Base-by-base conservation (phyloP, 768 basidiomycete species). In the Lactifluus subvellereus region DNA sequence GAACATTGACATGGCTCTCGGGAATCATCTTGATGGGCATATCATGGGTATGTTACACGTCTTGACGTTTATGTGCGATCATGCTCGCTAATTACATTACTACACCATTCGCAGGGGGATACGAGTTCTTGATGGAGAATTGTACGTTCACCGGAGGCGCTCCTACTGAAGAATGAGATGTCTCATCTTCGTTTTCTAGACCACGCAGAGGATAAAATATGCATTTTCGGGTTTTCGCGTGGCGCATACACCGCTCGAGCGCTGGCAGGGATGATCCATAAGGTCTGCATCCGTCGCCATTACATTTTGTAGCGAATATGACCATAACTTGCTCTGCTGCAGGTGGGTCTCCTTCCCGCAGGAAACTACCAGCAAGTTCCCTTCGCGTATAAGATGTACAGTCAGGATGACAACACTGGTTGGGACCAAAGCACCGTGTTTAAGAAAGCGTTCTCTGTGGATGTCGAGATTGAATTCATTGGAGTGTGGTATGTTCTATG, bases 121-220 rank as follows among this genome's bases (percentile, higher is more conserved):
- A 90, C 63, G 85, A 86, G 66, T 91, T 90, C 72, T 74, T 90
- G 59, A 89, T 89, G 88, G 81, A 88, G 66, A 87, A 87, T 62
- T 90, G 84, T 83, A 66, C 20, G 80, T 14, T 6, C 11, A 60
- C n/a, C 5, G 2, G 22, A 13, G n/a, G 3, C 20, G 3, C 1
- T 16, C n/a, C 33, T 16, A 7, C 58, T 9, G 42, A 57, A n/a
- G 40, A 22, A 22, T 22, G 22, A 22, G 22, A 22, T 22, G 22
- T 22, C 40, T 60, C 45, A 49, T 18, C 33, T 60, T 56, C n/a
- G 57, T n/a, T 22, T 27, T 6, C 11, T 54, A 88, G 86, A 88
- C 60, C 75, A 82, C 40, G 78, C 79, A n/a, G 86, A 85, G 0
- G 89, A 92, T 72, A 86, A 83, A 65, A 87, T 93, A 4, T 90